Evolutionary conservation across 306 rosid genomes (phyloP).

Genomic region (Parietaria judaica): DNA sequence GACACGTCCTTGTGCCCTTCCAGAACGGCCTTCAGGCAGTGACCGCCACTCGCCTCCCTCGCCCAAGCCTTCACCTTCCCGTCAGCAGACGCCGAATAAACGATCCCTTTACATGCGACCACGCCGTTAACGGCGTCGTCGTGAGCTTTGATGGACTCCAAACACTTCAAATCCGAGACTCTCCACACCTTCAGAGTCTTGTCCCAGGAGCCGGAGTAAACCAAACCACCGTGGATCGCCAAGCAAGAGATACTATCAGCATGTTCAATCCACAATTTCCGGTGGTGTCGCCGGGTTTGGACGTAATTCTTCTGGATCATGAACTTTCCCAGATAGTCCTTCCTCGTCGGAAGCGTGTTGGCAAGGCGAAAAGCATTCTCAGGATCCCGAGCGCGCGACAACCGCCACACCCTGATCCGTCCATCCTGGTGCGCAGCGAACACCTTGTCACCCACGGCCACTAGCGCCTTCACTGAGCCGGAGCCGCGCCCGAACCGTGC

Average conservation of each 20-base stretch:
- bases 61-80: conserved; percentile 91
- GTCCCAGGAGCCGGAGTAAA: conserved; percentile 95
- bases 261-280: conserved; percentile 79
- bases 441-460: conserved; percentile 48
- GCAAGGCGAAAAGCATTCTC: conserved; percentile 64
- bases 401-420: conserved; percentile 80
- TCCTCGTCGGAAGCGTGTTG: conserved; percentile 69
- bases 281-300: conserved; percentile 76
- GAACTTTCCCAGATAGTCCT: conserved; percentile 73
- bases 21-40: conserved; percentile 48
- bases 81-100: conserved; percentile 96
- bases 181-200: conserved; percentile 83
- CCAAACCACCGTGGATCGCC: conserved; percentile 45
- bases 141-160: conserved; percentile 80
- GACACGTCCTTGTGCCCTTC: conserved; percentile 81
- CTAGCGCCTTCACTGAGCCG: conserved; percentile 80
- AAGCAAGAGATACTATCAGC: conserved; percentile 87
- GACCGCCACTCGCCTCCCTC: conserved; percentile 30
- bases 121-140: conserved; percentile 89
- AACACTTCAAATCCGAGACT: conserved; percentile 73
- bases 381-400: conserved; percentile 59
- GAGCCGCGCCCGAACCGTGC: conserved; percentile 81
- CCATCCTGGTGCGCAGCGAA: conserved; percentile 89
- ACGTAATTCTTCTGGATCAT: conserved; percentile 87
- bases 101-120: conserved; percentile 53